Conservation (phyloP, 495 filamentous ascomycete genomes). For the Glutinoglossum americanum region DNA sequence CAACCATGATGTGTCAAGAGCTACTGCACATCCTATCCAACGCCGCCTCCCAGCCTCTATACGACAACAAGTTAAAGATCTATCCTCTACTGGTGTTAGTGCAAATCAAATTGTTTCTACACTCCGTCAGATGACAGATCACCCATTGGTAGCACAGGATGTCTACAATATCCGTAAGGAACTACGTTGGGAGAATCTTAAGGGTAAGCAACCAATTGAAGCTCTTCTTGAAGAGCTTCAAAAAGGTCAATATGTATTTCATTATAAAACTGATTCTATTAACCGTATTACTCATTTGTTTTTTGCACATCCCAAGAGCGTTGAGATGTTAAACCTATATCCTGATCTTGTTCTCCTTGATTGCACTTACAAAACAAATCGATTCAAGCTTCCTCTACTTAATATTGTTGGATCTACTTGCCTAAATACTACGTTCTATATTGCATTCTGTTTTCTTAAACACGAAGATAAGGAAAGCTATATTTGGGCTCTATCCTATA, state of each 20-base stretch:
- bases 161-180: not conserved
- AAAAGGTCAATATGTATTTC: not conserved
- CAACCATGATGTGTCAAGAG: not conserved
- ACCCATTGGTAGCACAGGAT: not conserved
- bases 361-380: constrained; percentile 10
- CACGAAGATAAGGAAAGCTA: constrained; percentile 1
- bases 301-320: not conserved
- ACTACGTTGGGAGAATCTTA: not conserved
- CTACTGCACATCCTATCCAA: not conserved
- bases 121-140: not conserved
- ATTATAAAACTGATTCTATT: not conserved
- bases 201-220: not conserved
- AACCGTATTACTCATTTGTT: not conserved
- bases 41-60: not conserved
- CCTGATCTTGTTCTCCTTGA: constrained; percentile 7
- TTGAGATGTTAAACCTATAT: not conserved
- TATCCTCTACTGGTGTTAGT: not conserved
- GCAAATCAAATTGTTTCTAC: not conserved
- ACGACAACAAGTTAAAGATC: not conserved
- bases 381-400: constrained; percentile 8
- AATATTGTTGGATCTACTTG: constrained; percentile 7
- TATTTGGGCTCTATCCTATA: not conserved
- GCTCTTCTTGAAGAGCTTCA: not conserved
- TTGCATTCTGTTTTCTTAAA: constrained; percentile 4
- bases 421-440: constrained; percentile 6